Percentiles rank a stretch among this genome's conserved stretches.
Conservation (phyloP, 805 yeast genomes). For the Kuraishia molischiana region DNA sequence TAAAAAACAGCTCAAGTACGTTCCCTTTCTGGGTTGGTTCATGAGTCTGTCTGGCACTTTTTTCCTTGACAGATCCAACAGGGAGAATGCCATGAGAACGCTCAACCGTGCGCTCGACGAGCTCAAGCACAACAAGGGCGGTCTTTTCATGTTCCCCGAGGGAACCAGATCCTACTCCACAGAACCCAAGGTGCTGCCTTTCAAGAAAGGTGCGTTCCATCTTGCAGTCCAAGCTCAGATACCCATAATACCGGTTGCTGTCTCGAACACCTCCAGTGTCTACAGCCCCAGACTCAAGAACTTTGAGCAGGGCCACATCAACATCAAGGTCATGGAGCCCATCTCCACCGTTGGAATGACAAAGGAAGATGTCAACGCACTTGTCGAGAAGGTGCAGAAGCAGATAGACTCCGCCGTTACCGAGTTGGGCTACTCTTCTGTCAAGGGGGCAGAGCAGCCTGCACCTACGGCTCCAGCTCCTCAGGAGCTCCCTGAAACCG, state of each 20-base stretch:
- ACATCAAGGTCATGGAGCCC: constrained; percentile 75
- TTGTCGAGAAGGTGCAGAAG: constrained; percentile 46
- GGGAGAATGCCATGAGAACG: constrained; percentile 66
- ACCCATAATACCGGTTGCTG: constrained; percentile 84
- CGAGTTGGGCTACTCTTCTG: constrained; percentile 36
- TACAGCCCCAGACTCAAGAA: constrained; percentile 49
- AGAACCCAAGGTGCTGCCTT: constrained; percentile 65
- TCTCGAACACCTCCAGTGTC: constrained; percentile 73
- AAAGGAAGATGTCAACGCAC: constrained; percentile 57
- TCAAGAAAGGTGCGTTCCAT: constrained; percentile 98
- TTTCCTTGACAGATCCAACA: constrained; percentile 75
- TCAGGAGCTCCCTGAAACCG: neutral
- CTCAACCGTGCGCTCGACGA: constrained; percentile 58
- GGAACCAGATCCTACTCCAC: constrained; percentile 85
- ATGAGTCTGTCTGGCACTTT: constrained; percentile 87
- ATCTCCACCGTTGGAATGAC: constrained; percentile 60
- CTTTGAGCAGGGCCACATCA: constrained; percentile 73
- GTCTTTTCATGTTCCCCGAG: constrained; percentile 89
- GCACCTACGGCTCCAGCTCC: neutral
- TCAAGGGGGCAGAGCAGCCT: constrained; percentile 15
- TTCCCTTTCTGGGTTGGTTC: constrained; percentile 96
- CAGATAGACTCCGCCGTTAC: constrained; percentile 39
- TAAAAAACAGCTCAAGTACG: constrained; percentile 69
- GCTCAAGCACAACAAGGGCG: constrained; percentile 56
- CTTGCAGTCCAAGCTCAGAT: constrained; percentile 87